phyloP scores from a whole-genome alignment of 257 asterid species.

The Fraxinus excelsior region DNA sequence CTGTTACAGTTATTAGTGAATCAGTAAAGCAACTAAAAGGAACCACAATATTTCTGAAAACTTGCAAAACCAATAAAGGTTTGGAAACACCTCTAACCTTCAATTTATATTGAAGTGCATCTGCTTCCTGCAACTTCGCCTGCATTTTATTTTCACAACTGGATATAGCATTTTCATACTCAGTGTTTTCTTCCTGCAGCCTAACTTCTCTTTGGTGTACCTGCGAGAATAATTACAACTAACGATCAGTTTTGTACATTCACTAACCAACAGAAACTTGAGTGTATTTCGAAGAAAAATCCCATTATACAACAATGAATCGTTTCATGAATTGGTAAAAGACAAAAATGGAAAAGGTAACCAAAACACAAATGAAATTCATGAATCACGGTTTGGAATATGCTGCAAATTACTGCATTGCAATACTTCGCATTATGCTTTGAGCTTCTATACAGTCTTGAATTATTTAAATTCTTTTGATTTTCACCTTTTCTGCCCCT shows the following conservation, averaged over 20 bases:
- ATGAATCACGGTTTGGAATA: not conserved
- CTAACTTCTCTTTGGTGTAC: conserved; percentile 70
- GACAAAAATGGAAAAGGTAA: not conserved
- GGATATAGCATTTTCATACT: conserved; percentile 68
- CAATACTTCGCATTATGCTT: conserved; percentile 6
- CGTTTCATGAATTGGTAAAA: not conserved
- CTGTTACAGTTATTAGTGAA: not conserved
- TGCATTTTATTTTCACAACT: conserved; percentile 65
- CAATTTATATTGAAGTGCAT: conserved; percentile 63
- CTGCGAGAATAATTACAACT: conserved; percentile 36
- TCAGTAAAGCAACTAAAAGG: conserved; percentile 14
- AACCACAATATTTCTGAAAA: not conserved
- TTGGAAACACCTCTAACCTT: conserved; percentile 56
- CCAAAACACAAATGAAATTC: not conserved
- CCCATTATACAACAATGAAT: not conserved
- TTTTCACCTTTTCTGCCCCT: not conserved
- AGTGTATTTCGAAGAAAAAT: conserved; percentile 6
- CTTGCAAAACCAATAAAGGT: not conserved
- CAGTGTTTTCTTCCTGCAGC: conserved; percentile 81
- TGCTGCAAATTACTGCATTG: not conserved
- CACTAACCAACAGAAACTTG: conserved; percentile 8
- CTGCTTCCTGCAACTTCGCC: conserved; percentile 76
- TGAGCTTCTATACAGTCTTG: conserved; percentile 12
- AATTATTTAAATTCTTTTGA: not conserved
- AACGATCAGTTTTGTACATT: conserved; percentile 6